phyloP scores from a whole-genome alignment of 441 rosid genomes.

The Gossypium aridum region DNA sequence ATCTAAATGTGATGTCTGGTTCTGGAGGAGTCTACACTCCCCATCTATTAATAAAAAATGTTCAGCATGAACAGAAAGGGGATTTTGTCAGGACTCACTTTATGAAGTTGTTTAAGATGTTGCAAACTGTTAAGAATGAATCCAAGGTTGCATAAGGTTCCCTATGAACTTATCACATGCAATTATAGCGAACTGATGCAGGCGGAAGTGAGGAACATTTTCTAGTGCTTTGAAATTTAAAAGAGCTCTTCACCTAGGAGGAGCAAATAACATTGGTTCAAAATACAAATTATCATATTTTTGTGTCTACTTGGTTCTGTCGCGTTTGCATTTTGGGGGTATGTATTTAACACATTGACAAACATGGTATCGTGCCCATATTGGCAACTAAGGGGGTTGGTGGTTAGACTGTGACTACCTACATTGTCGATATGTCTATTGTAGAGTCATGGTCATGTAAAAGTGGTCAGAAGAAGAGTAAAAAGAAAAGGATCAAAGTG shows the following conservation, averaged over 20 bases:
- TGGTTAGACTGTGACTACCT: not conserved
- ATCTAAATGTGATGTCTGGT: not conserved
- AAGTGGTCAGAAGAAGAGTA: not conserved
- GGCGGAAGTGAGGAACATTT: not conserved
- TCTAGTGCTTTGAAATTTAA: not conserved
- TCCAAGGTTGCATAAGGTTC: not conserved
- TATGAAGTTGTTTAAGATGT: not conserved
- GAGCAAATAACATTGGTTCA: not conserved
- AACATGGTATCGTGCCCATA: not conserved
- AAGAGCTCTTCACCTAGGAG: not conserved
- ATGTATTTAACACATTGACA: not conserved
- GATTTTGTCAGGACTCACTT: not conserved
- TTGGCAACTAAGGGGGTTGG: not conserved
- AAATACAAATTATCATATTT: not conserved
- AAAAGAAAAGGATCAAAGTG: not conserved
- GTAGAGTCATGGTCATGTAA: not conserved
- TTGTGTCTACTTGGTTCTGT: not conserved
- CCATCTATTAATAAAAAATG: not conserved
- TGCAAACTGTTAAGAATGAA: not conserved
- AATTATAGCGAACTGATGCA: not conserved
- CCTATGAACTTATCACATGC: not conserved
- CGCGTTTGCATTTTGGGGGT: not conserved
- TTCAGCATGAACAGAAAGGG: not conserved
- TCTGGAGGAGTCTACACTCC: not conserved
- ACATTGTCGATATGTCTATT: not conserved